Evolutionary conservation across 1,284 basidiomycete species (phyloP).

Genomic region (Boletellus sp.): DNA sequence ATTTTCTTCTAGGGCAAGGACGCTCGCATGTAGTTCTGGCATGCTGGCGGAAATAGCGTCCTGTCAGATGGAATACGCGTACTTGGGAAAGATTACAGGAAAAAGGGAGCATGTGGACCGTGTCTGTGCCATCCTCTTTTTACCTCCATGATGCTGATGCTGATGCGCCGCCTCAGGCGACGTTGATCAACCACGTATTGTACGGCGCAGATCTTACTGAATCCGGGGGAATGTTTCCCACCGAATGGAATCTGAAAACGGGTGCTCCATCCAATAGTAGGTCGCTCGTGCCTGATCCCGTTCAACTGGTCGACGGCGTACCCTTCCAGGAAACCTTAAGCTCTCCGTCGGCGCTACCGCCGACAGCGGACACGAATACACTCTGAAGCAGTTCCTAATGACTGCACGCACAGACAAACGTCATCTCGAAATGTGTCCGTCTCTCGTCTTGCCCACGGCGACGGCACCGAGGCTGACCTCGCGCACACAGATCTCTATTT

Average conservation of each 20-base stretch:
- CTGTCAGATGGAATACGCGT: slow-evolving; percentile 56
- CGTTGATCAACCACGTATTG: slow-evolving; percentile 44
- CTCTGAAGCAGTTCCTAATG: slow-evolving; percentile 68
- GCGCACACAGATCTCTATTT: slow-evolving; percentile 51
- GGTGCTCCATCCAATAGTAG: slow-evolving; percentile 41
- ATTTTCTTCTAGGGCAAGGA: slow-evolving; percentile 1
- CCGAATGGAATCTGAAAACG: slow-evolving; percentile 43
- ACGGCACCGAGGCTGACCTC: not conserved
- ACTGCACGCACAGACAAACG: slow-evolving; percentile 56
- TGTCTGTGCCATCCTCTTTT: slow-evolving; percentile 32
- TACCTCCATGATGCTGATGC: not conserved
- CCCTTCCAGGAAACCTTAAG: slow-evolving; percentile 31
- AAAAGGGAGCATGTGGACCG: slow-evolving; percentile 45
- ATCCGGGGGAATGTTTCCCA: slow-evolving; percentile 54
- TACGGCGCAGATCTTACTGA: slow-evolving; percentile 40
- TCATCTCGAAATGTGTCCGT: slow-evolving; percentile 63
- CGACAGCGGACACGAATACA: slow-evolving; percentile 73
- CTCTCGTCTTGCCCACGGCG: not conserved
- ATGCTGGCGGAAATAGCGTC: slow-evolving; percentile 54
- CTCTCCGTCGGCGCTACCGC: slow-evolving; percentile 59
- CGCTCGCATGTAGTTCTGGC: slow-evolving; percentile 17
- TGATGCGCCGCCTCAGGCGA: slow-evolving; percentile 10
- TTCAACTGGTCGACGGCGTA: slow-evolving; percentile 2
- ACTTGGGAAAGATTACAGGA: slow-evolving; percentile 54
- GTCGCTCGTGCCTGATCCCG: slow-evolving; percentile 13